Percentiles rank a stretch among this genome's conserved stretches.
These are phyloP conservation scores for Termitomyces sp. DNA, from an alignment of 768 basidiomycete genomes.

Conservation along the genomic window DNA sequence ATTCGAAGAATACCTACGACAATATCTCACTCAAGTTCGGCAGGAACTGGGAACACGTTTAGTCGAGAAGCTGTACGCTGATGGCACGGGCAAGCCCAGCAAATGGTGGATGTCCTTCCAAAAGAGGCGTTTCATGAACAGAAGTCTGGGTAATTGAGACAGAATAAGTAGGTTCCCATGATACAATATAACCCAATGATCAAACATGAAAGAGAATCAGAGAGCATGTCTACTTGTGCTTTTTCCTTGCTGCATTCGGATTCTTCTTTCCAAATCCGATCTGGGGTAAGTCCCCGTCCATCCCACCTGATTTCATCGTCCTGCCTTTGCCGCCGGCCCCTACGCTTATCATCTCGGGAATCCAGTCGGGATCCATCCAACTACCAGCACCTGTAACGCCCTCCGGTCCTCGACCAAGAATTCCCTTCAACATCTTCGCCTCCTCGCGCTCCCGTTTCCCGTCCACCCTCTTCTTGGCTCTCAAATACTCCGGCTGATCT, in stretches of 20 bases:
- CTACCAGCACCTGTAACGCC: slow-evolving; percentile 56
- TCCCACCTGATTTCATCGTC: slow-evolving; percentile 41
- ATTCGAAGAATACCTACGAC: slow-evolving; percentile 74
- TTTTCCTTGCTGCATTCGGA: slow-evolving; percentile 72
- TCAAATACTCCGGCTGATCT: slow-evolving; percentile 85
- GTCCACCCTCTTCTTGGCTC: slow-evolving; percentile 76
- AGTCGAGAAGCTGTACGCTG: slow-evolving; percentile 86
- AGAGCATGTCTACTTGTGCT: slow-evolving; percentile 42
- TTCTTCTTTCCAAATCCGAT: slow-evolving; percentile 89
- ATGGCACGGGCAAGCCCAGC: slow-evolving; percentile 91
- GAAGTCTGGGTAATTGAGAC: slow-evolving; percentile 68
- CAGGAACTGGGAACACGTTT: slow-evolving; percentile 88
- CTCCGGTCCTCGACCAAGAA: slow-evolving; percentile 43
- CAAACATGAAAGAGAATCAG: slow-evolving; percentile 15
- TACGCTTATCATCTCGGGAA: slow-evolving; percentile 72
- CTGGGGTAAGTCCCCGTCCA: slow-evolving; percentile 70
- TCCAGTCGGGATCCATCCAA: slow-evolving; percentile 97
- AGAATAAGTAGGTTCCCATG: slow-evolving; percentile 10
- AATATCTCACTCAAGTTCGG: slow-evolving; percentile 89
- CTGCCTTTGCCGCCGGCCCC: slow-evolving; percentile 72
- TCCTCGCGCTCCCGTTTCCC: slow-evolving; percentile 77
- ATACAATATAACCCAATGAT: slow-evolving; percentile 9
- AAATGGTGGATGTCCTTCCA: slow-evolving; percentile 99
- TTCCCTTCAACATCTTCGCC: slow-evolving; percentile 62
- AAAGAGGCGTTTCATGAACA: slow-evolving; percentile 95